Percentiles rank a stretch among this genome's conserved stretches.
These are phyloP conservation scores for Amniculicola lignicola DNA, from an alignment of 495 filamentous ascomycete species.

Conservation along the genomic window DNA sequence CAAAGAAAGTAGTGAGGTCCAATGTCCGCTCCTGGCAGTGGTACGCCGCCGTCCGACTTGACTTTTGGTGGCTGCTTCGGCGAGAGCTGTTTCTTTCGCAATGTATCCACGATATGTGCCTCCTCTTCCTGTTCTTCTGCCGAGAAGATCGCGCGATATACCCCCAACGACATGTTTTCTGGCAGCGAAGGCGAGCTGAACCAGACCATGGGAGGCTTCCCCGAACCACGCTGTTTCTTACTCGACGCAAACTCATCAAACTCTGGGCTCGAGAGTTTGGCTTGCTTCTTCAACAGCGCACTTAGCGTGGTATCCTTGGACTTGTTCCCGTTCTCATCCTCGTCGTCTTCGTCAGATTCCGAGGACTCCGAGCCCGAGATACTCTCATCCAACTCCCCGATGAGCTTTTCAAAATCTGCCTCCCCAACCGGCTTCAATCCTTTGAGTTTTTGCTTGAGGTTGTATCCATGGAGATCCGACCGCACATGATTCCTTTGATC, in stretches of 20 bases:
- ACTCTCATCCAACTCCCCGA: conserved; percentile 82
- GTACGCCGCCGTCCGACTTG: conserved; percentile 51
- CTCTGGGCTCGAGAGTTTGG: conserved; percentile 59
- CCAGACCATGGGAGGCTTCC: conserved; percentile 80
- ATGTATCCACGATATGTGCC: conserved; percentile 56
- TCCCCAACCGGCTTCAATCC: conserved; percentile 68
- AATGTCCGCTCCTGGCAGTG: conserved; percentile 50
- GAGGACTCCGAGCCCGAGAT: conserved; percentile 76
- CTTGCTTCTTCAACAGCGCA: conserved; percentile 78
- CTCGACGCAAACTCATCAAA: conserved; percentile 45
- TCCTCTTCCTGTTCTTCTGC: conserved; percentile 64
- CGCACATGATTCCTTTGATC: conserved; percentile 83
- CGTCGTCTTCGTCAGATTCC: conserved; percentile 51
- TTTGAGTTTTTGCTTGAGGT: conserved; percentile 82
- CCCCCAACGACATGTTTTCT: conserved; percentile 71
- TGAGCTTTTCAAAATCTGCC: conserved; percentile 73
- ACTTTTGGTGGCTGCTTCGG: conserved; percentile 49
- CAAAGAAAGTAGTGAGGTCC: conserved; percentile 87
- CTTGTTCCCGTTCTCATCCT: conserved; percentile 45
- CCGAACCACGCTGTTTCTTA: conserved; percentile 53
- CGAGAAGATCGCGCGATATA: conserved; percentile 83
- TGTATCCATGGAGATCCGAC: conserved; percentile 93
- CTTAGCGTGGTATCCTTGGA: conserved; percentile 61
- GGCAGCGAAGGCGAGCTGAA: conserved; percentile 73
- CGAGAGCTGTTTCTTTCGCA: conserved; percentile 71